Conservation (phyloP, 1,284 basidiomycete species). For the Ceratobasidium sp. region DNA sequence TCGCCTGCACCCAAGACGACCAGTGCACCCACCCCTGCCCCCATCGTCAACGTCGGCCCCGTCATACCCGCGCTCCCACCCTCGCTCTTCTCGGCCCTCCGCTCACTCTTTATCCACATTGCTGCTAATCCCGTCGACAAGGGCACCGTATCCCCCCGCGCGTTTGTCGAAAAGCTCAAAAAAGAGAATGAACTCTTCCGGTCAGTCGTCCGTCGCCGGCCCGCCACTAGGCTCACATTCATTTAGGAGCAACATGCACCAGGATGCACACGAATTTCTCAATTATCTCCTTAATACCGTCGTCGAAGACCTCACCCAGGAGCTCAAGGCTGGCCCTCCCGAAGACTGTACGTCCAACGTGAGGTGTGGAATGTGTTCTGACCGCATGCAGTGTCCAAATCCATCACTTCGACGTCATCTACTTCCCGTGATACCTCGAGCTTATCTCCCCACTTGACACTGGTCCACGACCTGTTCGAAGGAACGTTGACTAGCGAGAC, state of each 20-base stretch:
- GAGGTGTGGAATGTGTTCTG: not conserved
- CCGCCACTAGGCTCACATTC: constrained; percentile 1
- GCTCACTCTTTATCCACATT: constrained; percentile 87
- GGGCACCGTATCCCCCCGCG: constrained; percentile 84
- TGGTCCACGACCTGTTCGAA: constrained; percentile 71
- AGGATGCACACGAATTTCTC: constrained; percentile 97
- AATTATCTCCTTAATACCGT: constrained; percentile 94
- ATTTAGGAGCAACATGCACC: constrained; percentile 78
- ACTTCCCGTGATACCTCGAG: constrained; percentile 25
- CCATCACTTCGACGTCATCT: constrained; percentile 40
- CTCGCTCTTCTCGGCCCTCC: constrained; percentile 86
- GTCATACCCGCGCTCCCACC: constrained; percentile 68
- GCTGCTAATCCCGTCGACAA: constrained; percentile 74
- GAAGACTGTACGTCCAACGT: constrained; percentile 13
- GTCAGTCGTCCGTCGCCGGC: not conserved
- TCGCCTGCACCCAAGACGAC: constrained; percentile 39
- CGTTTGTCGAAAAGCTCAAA: constrained; percentile 89
- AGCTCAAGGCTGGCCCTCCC: constrained; percentile 46
- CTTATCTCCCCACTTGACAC: constrained; percentile 48
- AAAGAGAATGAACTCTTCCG: constrained; percentile 83
- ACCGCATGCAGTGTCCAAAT: constrained; percentile 39
- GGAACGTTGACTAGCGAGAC: constrained; percentile 96
- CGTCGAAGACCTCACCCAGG: constrained; percentile 88
- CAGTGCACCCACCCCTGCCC: constrained; percentile 44
- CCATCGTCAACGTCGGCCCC: constrained; percentile 42